These are phyloP conservation scores for Fusarium incarnatum DNA, from an alignment of 2,329 filamentous ascomycete species.

Conservation along the genomic window DNA sequence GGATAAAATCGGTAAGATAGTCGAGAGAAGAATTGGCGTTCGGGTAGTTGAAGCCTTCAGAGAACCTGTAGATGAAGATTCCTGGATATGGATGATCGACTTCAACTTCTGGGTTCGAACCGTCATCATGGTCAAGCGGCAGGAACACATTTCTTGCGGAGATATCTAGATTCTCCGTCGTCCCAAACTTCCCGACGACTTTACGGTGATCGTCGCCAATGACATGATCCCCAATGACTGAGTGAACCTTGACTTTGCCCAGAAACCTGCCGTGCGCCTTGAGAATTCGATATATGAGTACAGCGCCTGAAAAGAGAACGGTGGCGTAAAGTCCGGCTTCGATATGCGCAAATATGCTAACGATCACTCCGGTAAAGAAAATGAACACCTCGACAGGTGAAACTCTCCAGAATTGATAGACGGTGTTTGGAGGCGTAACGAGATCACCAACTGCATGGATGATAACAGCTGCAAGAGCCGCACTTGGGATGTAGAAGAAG, in stretches of 20 bases:
- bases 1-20: conserved; percentile 76
- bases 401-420: conserved; percentile 96
- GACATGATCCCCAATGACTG: conserved; percentile 80
- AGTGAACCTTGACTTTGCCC: conserved; percentile 75
- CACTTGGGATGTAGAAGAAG: conserved; percentile 92
- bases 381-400: conserved; percentile 91
- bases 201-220: conserved; percentile 69
- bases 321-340: conserved; percentile 94
- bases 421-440: conserved; percentile 88
- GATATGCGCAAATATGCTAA: conserved; percentile 88
- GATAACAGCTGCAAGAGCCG: conserved; percentile 86
- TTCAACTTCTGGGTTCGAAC: conserved; percentile 85
- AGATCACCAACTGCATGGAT: conserved; percentile 96
- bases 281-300: conserved; percentile 86
- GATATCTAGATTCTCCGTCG: conserved; percentile 61
- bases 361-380: conserved; percentile 92
- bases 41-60: conserved; percentile 95
- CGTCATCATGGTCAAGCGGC: conserved; percentile 87
- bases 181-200: conserved; percentile 65
- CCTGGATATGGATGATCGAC: conserved; percentile 88
- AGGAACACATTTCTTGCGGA: conserved; percentile 83
- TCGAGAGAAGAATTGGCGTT: conserved; percentile 92
- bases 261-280: conserved; percentile 87
- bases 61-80: conserved; percentile 94
- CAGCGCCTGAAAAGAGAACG: conserved; percentile 77